These are phyloP conservation scores for Stachybotrys chlorohalonatus DNA, from an alignment of 2,329 filamentous ascomycete genomes.

Conservation along the genomic window DNA sequence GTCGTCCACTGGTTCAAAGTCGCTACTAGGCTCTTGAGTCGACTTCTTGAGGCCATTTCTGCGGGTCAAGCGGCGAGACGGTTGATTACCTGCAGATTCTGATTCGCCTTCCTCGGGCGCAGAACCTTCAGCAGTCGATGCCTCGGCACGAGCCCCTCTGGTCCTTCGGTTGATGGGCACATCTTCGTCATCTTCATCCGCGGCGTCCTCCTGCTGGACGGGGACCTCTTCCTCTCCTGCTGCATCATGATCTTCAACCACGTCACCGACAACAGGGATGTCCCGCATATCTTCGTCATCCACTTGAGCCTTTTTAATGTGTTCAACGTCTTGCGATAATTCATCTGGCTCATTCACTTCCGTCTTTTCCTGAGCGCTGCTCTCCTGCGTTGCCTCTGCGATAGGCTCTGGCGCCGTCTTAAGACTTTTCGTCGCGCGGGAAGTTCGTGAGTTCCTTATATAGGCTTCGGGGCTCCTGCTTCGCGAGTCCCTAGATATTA, in stretches of 20 bases:
- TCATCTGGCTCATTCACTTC: conserved; percentile 24
- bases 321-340: conserved; percentile 21
- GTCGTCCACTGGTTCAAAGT: conserved; percentile 52
- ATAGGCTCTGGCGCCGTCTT: conserved; percentile 39
- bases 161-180: conserved; percentile 38
- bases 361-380: conserved; percentile 24
- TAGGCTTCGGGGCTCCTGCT: conserved; percentile 48
- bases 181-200: conserved; percentile 41
- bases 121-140: conserved; percentile 16
- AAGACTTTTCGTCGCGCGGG: conserved; percentile 41
- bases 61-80: conserved; percentile 36
- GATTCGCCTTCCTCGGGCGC: conserved; percentile 20
- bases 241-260: conserved; percentile 10
- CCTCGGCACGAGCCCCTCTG: conserved; percentile 24
- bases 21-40: conserved; percentile 46
- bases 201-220: conserved; percentile 19
- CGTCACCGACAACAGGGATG: conserved; percentile 6
- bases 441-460: conserved; percentile 31
- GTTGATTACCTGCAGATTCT: conserved; percentile 14
- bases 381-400: conserved; percentile 46
- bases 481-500: conserved; percentile 37
- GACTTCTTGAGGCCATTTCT: conserved; percentile 34
- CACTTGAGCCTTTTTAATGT: conserved; percentile 16
- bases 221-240: conserved; percentile 21
- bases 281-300: conserved; percentile 19